Evolutionary conservation across 2,329 filamentous ascomycete genomes (phyloP), one percentile per base, ranked within the genome.

Genomic region (Verticillium klebahnii): DNA sequence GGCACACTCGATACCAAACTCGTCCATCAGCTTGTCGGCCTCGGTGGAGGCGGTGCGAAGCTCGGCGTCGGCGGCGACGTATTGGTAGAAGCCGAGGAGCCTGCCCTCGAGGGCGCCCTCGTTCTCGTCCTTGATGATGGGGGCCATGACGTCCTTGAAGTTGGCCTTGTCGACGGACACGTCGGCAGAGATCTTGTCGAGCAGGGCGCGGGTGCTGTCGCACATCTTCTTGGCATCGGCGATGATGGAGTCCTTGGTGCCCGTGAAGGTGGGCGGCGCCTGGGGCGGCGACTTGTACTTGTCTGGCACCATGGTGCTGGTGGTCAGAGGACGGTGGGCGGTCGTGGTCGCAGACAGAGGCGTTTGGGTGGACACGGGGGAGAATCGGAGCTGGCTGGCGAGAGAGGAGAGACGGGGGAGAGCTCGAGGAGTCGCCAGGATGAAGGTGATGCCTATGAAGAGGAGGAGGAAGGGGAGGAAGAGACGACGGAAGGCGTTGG

Each of bases 81-180:
- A 88, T 71, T 93, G 89, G 74, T 93, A 94, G 77, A 95, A 93
- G 66, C 87, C 87, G 60, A 93, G 77, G 66, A 93, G 93, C 63
- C 87, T 82, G 57, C 81, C 77, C 64, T 82, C 80, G 31, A 90
- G 78, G 1, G 80, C 79, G 67, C 83, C 80, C 52, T 80, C 71
- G 73, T 93, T 90, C 77, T 93, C 89, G 69, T 91, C 90, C 58
- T 86, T 80, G 32, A 90, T 86, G 71, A 95, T 87, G 19, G 92
- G 92, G 34, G 80, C 77, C 58, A 86, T 72, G 58, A 85, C 80
- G n/a, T 80, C 79, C 59, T 77, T 74, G 67, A 86, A 87, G n/a
- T 76, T 83, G 29, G 82, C 80, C 63, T 80, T 77, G 62, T 79
- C 77, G 11, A 76, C 72, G 39, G 82, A 80, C 60, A 89, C 78